Evolutionary conservation across 2,329 filamentous ascomycete genomes (phyloP).

Genomic region (Cladosporium sp.): DNA sequence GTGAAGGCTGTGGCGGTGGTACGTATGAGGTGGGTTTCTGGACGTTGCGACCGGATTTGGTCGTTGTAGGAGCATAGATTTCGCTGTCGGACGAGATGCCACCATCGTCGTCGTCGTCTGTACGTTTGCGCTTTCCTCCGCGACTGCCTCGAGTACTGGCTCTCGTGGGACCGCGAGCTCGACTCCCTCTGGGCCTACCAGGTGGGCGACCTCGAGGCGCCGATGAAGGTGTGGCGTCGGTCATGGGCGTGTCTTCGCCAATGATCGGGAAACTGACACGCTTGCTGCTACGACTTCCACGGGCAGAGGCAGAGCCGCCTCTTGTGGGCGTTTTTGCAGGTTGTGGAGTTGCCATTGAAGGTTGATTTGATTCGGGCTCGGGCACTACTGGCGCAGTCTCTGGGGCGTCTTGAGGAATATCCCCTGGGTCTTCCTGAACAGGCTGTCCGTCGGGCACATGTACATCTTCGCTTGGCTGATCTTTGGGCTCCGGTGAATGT

Average conservation of each 20-base stretch:
- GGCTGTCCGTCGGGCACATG: neutral
- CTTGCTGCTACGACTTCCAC: slow-evolving; percentile 10
- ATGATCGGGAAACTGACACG: slow-evolving; percentile 7
- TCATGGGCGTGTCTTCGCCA: slow-evolving; percentile 4
- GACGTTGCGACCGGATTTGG: slow-evolving; percentile 71
- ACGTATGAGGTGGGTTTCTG: slow-evolving; percentile 63
- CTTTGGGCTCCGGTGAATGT: neutral
- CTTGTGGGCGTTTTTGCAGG: neutral
- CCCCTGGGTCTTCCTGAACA: neutral
- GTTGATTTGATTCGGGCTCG: neutral
- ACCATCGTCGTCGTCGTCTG: slow-evolving; percentile 37
- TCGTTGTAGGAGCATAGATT: slow-evolving; percentile 54
- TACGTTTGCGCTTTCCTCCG: slow-evolving; percentile 29
- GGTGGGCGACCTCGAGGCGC: slow-evolving; percentile 9
- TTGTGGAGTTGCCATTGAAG: slow-evolving; percentile 5
- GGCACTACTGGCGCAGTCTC: neutral
- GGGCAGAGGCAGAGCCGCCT: slow-evolving; percentile 3
- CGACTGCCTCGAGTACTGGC: slow-evolving; percentile 20
- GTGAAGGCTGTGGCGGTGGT: slow-evolving; percentile 49
- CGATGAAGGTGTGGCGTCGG: slow-evolving; percentile 11
- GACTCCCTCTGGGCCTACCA: slow-evolving; percentile 10
- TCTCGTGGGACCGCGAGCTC: slow-evolving; percentile 11
- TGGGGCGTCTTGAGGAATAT: neutral
- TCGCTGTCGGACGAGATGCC: slow-evolving; percentile 28
- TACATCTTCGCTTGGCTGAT: neutral